Evolutionary conservation across 106 monocot genomes (phyloP).

Genomic region (Acorus gramineus): DNA sequence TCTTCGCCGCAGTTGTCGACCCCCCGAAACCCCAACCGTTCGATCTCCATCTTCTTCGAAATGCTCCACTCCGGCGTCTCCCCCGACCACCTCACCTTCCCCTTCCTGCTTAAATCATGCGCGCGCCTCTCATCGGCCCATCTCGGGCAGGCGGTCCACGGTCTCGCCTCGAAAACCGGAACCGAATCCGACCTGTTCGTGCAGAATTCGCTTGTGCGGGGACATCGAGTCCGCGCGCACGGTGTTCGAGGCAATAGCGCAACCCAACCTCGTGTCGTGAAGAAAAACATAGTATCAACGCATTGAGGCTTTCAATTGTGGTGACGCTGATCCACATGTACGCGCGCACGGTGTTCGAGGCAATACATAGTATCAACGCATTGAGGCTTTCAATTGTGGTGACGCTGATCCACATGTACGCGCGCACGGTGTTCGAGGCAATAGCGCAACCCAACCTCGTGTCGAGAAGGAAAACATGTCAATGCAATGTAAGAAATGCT

Average conservation of each 20-base stretch:
- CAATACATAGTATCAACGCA: slow-evolving; percentile 35
- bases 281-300: too few relatives aligned
- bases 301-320: slow-evolving; percentile 46
- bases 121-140: slow-evolving; percentile 27
- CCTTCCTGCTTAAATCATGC: slow-evolving; percentile 35
- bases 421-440: slow-evolving; percentile 43
- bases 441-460: too few relatives aligned
- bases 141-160: slow-evolving; percentile 27
- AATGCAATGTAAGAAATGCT: too few relatives aligned
- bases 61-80: slow-evolving; percentile 8
- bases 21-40: slow-evolving; percentile 28
- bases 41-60: slow-evolving; percentile 20
- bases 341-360: slow-evolving; percentile 41
- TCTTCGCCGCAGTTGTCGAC: slow-evolving; percentile 43
- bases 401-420: slow-evolving; percentile 27
- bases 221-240: slow-evolving; percentile 18
- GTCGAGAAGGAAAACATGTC: too few relatives aligned
- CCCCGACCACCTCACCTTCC: slow-evolving; percentile 14
- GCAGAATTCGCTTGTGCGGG: slow-evolving; percentile 35
- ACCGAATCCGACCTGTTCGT: slow-evolving; percentile 29
- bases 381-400: slow-evolving; percentile 46
- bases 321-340: slow-evolving; percentile 26
- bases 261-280: slow-evolving; percentile 46
- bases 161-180: slow-evolving; percentile 22
- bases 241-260: slow-evolving; percentile 39